A percentile compares a stretch with the other conserved stretches of the same genome.
Conservation (phyloP, 2,329 filamentous ascomycete genomes). For the Fusarium tjaetaba region DNA sequence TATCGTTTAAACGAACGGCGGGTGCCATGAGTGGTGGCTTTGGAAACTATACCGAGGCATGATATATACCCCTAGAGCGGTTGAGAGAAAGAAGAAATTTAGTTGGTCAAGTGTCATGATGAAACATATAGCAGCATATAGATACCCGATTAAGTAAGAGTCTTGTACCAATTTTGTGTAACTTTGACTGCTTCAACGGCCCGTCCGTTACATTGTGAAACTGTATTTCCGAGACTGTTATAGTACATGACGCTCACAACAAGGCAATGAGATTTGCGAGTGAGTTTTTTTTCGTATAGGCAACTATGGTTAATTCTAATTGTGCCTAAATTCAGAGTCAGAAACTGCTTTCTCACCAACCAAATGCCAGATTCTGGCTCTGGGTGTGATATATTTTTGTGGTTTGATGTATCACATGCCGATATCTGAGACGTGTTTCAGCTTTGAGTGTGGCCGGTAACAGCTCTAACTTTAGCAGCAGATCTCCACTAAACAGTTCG, state of each 20-base stretch:
- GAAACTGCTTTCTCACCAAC: not conserved
- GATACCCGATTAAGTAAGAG: constrained; percentile 23
- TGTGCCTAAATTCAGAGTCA: not conserved
- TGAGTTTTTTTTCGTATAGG: not conserved
- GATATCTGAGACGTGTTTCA: constrained; percentile 38
- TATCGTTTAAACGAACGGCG: not conserved
- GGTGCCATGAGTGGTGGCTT: not conserved
- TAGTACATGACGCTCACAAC: not conserved
- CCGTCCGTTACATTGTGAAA: not conserved
- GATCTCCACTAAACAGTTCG: constrained; percentile 20
- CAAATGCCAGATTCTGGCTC: not conserved
- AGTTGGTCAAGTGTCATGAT: not conserved
- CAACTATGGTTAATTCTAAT: not conserved
- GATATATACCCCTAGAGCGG: constrained; percentile 6
- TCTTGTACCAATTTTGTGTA: not conserved
- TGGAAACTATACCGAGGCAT: not conserved
- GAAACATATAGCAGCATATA: constrained; percentile 14
- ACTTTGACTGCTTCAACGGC: constrained; percentile 1
- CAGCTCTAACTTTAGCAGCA: constrained; percentile 26
- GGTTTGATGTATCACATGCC: constrained; percentile 29
- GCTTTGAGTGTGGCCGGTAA: constrained; percentile 21
- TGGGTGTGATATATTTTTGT: not conserved
- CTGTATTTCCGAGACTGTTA: not conserved
- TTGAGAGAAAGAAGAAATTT: not conserved
- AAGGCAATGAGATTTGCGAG: not conserved